Conservation (phyloP, 1,284 basidiomycete species). For the Ceratobasidium sp. region DNA sequence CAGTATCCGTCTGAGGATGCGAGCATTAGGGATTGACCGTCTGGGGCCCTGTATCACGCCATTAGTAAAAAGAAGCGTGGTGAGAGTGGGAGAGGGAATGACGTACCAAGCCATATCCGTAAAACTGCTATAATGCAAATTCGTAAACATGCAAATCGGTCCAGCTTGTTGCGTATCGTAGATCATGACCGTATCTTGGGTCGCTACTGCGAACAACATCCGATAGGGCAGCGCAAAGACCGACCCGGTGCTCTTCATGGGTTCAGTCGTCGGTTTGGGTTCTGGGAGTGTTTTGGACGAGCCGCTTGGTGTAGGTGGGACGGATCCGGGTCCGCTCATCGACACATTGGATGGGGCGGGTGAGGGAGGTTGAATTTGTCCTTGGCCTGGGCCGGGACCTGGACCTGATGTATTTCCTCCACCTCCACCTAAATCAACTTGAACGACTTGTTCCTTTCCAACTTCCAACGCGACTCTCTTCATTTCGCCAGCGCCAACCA, state of each 20-base stretch:
- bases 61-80: slow-evolving; percentile 1
- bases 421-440: slow-evolving; percentile 58
- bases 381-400: background rate
- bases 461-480: slow-evolving; percentile 74
- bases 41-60: slow-evolving; percentile 78
- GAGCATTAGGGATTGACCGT: slow-evolving; percentile 92
- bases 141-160: slow-evolving; percentile 92
- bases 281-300: slow-evolving; percentile 47
- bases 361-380: slow-evolving; percentile 57
- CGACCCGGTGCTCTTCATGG: slow-evolving; percentile 59
- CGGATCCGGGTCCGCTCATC: slow-evolving; percentile 60
- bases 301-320: slow-evolving; percentile 64
- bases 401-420: background rate
- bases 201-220: slow-evolving; percentile 95
- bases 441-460: slow-evolving; percentile 70
- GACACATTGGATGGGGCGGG: slow-evolving; percentile 69
- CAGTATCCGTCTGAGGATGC: slow-evolving; percentile 97
- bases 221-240: slow-evolving; percentile 93
- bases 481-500: slow-evolving; percentile 60
- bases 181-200: slow-evolving; percentile 94
- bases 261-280: slow-evolving; percentile 41
- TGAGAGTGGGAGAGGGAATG: slow-evolving; percentile 22
- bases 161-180: slow-evolving; percentile 97
- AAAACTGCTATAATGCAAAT: slow-evolving; percentile 97
- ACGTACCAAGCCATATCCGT: slow-evolving; percentile 95